Evolutionary conservation across 1,139 yeast genomes (phyloP).

Genomic region (Candida sp.): DNA sequence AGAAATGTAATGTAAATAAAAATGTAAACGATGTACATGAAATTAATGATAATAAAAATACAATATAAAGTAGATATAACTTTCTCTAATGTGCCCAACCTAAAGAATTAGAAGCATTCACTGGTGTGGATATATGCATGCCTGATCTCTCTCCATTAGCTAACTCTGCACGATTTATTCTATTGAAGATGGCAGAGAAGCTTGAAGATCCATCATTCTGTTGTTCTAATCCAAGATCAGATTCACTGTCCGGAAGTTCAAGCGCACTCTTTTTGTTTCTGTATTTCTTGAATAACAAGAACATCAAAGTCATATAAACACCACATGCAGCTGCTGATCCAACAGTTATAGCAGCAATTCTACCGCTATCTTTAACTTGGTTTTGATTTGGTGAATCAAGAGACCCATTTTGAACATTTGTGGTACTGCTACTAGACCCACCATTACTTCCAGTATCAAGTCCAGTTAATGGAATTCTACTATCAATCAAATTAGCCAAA

Average conservation of each 20-base stretch:
- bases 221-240: slow-evolving; percentile 27
- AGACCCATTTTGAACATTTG: slow-evolving; percentile 33
- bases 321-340: slow-evolving; percentile 71
- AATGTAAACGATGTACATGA: neutral
- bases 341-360: slow-evolving; percentile 55
- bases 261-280: slow-evolving; percentile 29
- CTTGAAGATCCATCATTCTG: slow-evolving; percentile 18
- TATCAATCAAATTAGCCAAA: slow-evolving; percentile 58
- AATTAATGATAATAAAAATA: neutral
- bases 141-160: slow-evolving; percentile 12
- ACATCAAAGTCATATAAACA: slow-evolving; percentile 53
- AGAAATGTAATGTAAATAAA: neutral
- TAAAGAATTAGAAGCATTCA: slow-evolving; percentile 43
- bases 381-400: slow-evolving; percentile 27
- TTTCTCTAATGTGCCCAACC: slow-evolving; percentile 33
- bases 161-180: slow-evolving; percentile 19
- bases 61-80: neutral
- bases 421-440: slow-evolving; percentile 11
- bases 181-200: slow-evolving; percentile 28
- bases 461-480: slow-evolving; percentile 60
- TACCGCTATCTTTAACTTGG: slow-evolving; percentile 28
- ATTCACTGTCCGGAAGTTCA: slow-evolving; percentile 44
- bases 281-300: slow-evolving; percentile 36
- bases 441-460: slow-evolving; percentile 22
- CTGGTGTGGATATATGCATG: slow-evolving; percentile 41